These are phyloP conservation scores for Trichophyton verrucosum DNA, from an alignment of 2,329 filamentous ascomycete genomes.

Conservation along the genomic window DNA sequence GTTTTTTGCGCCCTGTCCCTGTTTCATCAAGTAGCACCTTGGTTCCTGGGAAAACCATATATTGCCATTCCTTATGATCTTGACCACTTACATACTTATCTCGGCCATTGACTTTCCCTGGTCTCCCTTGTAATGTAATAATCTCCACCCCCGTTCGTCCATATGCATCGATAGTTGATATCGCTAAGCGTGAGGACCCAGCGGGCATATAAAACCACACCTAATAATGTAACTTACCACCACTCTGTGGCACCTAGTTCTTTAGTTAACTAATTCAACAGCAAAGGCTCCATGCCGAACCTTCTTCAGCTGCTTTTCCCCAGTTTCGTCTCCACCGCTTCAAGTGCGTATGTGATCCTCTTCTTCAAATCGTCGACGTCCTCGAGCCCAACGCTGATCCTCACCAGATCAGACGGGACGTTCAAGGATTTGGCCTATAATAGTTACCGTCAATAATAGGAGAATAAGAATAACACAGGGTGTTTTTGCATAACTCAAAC, in stretches of 20 bases:
- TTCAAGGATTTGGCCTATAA: slow-evolving; percentile 57
- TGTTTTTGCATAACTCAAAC: slow-evolving; percentile 16
- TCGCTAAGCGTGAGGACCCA: background rate
- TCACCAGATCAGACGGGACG: slow-evolving; percentile 65
- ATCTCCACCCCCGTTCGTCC: background rate
- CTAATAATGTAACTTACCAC: too few species aligned
- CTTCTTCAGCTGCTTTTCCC: background rate
- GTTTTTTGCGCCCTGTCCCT: background rate
- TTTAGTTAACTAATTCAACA: too few species aligned
- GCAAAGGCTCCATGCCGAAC: background rate
- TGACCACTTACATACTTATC: too few species aligned
- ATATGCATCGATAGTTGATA: slow-evolving; percentile 1
- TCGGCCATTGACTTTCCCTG: background rate
- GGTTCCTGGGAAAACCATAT: background rate
- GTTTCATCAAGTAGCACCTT: background rate
- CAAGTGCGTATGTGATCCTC: slow-evolving; percentile 58
- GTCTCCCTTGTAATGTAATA: background rate
- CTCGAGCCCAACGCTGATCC: slow-evolving; percentile 84
- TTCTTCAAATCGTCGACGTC: slow-evolving; percentile 53
- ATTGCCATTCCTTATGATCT: background rate
- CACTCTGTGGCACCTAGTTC: too few species aligned
- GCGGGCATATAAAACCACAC: background rate
- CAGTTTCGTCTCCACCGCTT: slow-evolving; percentile 30
- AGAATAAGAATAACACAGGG: slow-evolving; percentile 9
- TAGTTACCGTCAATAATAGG: background rate